Percentiles rank a stretch among this genome's conserved stretches.
Evolutionary conservation across 306 rosid species (phyloP).

Genomic region (Trifolium subterraneum): DNA sequence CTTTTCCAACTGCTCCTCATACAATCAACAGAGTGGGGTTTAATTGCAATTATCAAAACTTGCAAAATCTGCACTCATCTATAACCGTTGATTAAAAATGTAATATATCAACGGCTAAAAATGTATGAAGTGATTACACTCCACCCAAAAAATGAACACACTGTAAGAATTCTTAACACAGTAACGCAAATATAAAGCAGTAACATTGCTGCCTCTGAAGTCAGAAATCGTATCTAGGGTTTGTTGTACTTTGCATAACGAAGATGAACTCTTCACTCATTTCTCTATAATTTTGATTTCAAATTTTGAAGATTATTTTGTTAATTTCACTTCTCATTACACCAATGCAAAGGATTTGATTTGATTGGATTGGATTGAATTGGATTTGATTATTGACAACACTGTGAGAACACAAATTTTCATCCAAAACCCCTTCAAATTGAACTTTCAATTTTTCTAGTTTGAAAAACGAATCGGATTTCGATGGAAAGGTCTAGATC

Average conservation of each 20-base stretch:
- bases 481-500: conserved; percentile 98
- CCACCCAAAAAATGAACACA: background rate
- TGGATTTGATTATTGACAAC: conserved; percentile 3
- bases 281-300: background rate
- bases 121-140: background rate
- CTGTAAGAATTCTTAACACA: background rate
- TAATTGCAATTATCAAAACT: background rate
- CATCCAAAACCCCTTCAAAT: background rate
- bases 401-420: background rate
- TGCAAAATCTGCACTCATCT: background rate
- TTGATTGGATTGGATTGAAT: background rate
- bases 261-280: conserved; percentile 1
- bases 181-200: background rate
- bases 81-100: background rate
- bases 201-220: background rate
- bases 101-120: background rate
- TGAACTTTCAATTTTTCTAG: conserved; percentile 5
- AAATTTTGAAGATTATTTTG: background rate
- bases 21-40: background rate
- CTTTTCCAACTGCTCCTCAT: too few species aligned
- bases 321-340: conserved; percentile 33
- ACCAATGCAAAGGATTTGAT: conserved; percentile 8
- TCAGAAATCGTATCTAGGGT: conserved; percentile 50
- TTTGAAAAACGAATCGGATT: background rate
- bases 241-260: conserved; percentile 32